Base-by-base conservation (phyloP, 331 rosid genomes). In the Quercus lobata region DNA sequence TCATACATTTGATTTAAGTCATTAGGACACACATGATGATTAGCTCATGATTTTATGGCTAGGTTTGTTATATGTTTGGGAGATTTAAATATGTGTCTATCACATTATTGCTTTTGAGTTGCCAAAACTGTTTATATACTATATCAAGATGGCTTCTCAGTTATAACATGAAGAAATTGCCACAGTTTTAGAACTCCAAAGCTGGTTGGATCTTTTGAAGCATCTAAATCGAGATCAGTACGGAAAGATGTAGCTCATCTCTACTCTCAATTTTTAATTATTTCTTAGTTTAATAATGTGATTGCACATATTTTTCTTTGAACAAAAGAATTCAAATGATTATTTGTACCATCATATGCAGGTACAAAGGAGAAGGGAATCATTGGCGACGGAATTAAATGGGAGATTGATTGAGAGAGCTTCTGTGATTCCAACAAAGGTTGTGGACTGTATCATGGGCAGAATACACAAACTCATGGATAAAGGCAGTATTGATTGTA, bases 341-440 rank as follows among this genome's bases (percentile, higher is more conserved):
- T 22, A 30, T 55, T 69, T 76, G 74, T 76, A 55, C 32, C 32
- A 25, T 81, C 71, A 71, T 79, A 55, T 72, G 66, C 84, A 91
- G 98, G 97, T 86, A 72, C 86, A 84, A 74, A 83, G 69, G 85
- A 82, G 85, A 82, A 86, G 97, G 87, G 87, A 86, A 52, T 65
- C 83, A 76, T 80, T 93, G 76, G 87, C 73, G 5, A 73, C 81
- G 41, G 91, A 90, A 58, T 84, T 93, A 76, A 83, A 82, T 71
- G 90, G 80, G 84, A 82, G 83, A 65, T 60, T 86, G 74, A 55
- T 81, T 53, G 85, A 81, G 85, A 81, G 81, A 53, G 84, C 86
- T 82, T 81, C 87, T 79, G 78, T 72, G 66, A 78, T 85, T 72
- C 89, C 86, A 72, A 46, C 41, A 6, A 86, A 83, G 69, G 91